Evolutionary conservation across 2,329 filamentous ascomycete genomes (phyloP), one percentile per base, ranked within the genome.

Genomic region (Ophiobolus disseminans): DNA sequence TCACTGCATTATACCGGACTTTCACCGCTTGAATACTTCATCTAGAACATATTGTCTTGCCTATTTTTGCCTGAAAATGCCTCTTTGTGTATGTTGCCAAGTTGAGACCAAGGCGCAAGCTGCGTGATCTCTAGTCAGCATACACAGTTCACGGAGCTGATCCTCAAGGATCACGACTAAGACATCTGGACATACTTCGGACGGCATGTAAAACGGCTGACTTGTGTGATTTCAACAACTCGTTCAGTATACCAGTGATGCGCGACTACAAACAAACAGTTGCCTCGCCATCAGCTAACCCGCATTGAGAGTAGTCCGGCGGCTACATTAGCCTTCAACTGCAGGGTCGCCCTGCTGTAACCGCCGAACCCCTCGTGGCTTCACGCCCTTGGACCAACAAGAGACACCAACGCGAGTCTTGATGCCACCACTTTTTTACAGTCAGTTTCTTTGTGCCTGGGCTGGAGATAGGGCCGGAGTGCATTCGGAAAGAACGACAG

Each of bases 401-500:
- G 17, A 30, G 28, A 39, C 34, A 44, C 28, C 21, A 31, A 46
- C 48, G 13, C 44, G 42, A 35, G n/a, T 31, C 16, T 31, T 19
- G 6, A 31, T 40, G 13, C 22, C 17, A 34, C 13, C 19, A 8
- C 11, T 40, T 35, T 14, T 36, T n/a, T n/a, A n/a, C n/a, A n/a
- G n/a, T n/a, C n/a, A 25, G 11, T 3, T 7, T 38, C 20, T 16
- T 25, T 40, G n/a, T 21, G 8, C 19, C 22, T 40, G 43, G 20
- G 40, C 52, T 51, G 20, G 45, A 58, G 60, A 60, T 58, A 61
- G 54, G 42, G 30, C 40, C 40, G 43, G 40, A 43, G 45, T 55
- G 51, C 57, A 47, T 53, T 46, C 59, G 50, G 55, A 50, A 54
- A 42, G 47, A 49, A 38, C 31, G 31, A 44, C 21, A 48, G 45